phyloP scores from a whole-genome alignment of 352 stramenopile genomes.

The Pilasporangium apinafurcum region DNA sequence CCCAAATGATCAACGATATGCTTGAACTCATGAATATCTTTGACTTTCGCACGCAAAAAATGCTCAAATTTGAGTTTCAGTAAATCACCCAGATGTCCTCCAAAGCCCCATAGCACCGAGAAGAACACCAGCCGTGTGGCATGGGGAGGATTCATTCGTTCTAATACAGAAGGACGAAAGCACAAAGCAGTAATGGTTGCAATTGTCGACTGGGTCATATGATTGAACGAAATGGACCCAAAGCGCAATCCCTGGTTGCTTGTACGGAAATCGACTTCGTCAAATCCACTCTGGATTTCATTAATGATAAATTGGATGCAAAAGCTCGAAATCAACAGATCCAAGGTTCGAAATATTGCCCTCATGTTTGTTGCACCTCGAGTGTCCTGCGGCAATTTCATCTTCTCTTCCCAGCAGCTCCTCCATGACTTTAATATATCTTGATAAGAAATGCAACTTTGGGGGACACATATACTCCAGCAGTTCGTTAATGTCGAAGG shows the following conservation, averaged over 20 bases:
- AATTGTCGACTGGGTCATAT: constrained; percentile 29
- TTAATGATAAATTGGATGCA: constrained; percentile 20
- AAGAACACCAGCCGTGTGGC: constrained; percentile 31
- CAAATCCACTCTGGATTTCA: constrained; percentile 9
- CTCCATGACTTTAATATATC: constrained; percentile 2
- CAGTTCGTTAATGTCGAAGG: constrained; percentile 3
- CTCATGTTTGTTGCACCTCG: constrained; percentile 3
- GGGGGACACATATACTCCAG: constrained; percentile 3
- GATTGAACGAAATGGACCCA: constrained; percentile 31
- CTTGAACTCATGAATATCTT: constrained; percentile 25
- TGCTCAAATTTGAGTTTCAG: constrained; percentile 42
- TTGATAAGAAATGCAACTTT: background rate
- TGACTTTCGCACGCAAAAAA: constrained; percentile 27
- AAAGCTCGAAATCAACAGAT: constrained; percentile 19
- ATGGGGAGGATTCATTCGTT: constrained; percentile 16
- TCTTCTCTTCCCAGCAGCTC: background rate
- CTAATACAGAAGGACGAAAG: constrained; percentile 30
- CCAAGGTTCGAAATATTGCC: constrained; percentile 17
- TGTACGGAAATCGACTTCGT: background rate
- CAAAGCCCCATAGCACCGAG: constrained; percentile 42
- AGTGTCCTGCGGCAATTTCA: background rate
- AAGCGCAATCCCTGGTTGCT: constrained; percentile 8
- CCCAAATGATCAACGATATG: constrained; percentile 19
- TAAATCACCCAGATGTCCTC: constrained; percentile 28
- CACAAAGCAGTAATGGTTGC: constrained; percentile 23